Evolutionary conservation across 129 eudicot species (phyloP).

Genomic region (Centrapalus pauciflorus): DNA sequence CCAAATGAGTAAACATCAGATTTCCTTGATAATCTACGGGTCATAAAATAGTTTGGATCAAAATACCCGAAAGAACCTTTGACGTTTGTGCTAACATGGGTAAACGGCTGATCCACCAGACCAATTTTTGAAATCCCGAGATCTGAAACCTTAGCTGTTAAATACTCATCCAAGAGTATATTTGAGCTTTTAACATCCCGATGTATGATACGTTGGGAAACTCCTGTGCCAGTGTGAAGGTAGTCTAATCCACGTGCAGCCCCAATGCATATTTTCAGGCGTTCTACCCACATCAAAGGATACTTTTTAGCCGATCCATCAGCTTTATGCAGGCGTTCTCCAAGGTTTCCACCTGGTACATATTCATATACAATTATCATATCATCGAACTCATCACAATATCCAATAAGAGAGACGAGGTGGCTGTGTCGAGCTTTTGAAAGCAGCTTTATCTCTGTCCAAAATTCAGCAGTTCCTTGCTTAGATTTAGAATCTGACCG

Average conservation of each 20-base stretch:
- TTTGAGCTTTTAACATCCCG: constrained; percentile 50
- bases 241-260: constrained; percentile 36
- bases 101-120: constrained; percentile 11
- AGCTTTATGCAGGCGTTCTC: constrained; percentile 24
- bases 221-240: constrained; percentile 36
- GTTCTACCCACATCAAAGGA: constrained; percentile 33
- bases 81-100: constrained; percentile 39
- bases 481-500: constrained; percentile 25
- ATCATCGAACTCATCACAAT: constrained; percentile 35
- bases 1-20: constrained; percentile 51
- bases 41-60: constrained; percentile 41
- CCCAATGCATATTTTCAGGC: constrained; percentile 37
- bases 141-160: constrained; percentile 49
- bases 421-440: constrained; percentile 32
- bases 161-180: constrained; percentile 35
- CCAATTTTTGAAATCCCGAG: constrained; percentile 46
- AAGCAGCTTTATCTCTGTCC: constrained; percentile 35
- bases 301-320: background rate
- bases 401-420: constrained; percentile 35
- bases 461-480: constrained; percentile 35
- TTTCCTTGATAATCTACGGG: constrained; percentile 43
- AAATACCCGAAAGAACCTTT: constrained; percentile 54
- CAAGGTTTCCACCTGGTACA: constrained; percentile 30
- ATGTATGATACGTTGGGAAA: constrained; percentile 29
- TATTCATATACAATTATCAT: constrained; percentile 40